Percentiles rank a stretch among this genome's conserved stretches.
Evolutionary conservation across 2,329 filamentous ascomycete genomes (phyloP).

Genomic region (Ceratocystis cubensis): DNA sequence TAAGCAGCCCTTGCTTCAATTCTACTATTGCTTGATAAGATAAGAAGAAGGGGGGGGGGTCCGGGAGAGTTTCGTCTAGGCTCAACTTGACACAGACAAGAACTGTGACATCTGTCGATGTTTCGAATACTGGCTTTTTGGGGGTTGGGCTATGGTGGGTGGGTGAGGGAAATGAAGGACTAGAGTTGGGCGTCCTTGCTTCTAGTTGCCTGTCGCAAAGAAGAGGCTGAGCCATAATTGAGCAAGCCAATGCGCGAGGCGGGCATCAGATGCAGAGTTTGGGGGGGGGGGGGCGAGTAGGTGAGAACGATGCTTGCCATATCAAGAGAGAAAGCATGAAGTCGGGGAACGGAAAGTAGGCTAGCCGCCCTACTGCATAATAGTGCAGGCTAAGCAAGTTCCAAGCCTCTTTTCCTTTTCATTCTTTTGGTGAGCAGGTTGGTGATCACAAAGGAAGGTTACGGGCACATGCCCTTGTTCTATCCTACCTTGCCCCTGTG

Average conservation of each 20-base stretch:
- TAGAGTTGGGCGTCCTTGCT: neutral
- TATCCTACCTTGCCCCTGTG: neutral
- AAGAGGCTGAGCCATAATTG: neutral
- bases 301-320: neutral
- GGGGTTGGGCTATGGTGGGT: neutral
- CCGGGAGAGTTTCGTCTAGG: neutral
- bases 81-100: conserved; percentile 3
- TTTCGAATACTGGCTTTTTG: neutral
- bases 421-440: neutral
- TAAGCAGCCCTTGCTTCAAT: neutral
- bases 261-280: neutral
- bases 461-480: neutral
- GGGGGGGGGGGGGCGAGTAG: neutral
- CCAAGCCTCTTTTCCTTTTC: too few species aligned
- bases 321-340: neutral
- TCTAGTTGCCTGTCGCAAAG: neutral
- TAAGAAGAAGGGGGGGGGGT: neutral
- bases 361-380: neutral
- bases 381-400: too few species aligned
- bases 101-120: conserved; percentile 10
- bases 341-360: neutral
- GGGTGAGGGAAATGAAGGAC: conserved; percentile 10
- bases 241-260: neutral
- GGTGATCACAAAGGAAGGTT: neutral
- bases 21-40: neutral